Evolutionary conservation across 2,329 filamentous ascomycete species (phyloP).

Genomic region (Alternaria panax): DNA sequence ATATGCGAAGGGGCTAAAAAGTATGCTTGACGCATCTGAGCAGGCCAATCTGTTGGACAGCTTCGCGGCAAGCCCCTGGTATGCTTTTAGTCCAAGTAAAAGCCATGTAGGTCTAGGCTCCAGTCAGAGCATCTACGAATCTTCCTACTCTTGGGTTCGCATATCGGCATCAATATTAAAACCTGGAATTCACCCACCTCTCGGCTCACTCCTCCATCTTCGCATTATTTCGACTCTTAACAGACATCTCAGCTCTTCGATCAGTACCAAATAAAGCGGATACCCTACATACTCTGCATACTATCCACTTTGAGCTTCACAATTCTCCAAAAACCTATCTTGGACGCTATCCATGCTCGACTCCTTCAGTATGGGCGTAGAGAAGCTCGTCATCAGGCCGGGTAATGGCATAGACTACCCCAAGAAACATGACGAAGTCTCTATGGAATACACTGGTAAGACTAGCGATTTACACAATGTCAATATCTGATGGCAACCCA

Average conservation of each 20-base stretch:
- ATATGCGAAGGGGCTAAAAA: constrained; percentile 39
- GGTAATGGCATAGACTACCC: constrained; percentile 71
- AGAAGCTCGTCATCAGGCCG: constrained; percentile 67
- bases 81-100: constrained; percentile 25
- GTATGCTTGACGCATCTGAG: constrained; percentile 31
- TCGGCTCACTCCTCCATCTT: constrained; percentile 8
- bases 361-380: constrained; percentile 62
- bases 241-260: background rate
- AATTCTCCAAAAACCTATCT: background rate
- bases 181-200: constrained; percentile 21
- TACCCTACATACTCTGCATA: background rate
- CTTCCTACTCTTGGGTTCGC: constrained; percentile 31
- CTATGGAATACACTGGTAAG: constrained; percentile 82
- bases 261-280: background rate
- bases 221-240: background rate
- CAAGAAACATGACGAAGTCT: constrained; percentile 72
- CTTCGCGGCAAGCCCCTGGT: constrained; percentile 30
- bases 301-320: background rate
- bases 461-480: background rate
- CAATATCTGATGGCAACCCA: constrained; percentile 24
- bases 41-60: constrained; percentile 42
- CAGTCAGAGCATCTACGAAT: constrained; percentile 36
- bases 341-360: constrained; percentile 2
- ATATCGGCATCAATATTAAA: constrained; percentile 31
- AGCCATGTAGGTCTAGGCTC: constrained; percentile 31